phyloP scores from a whole-genome alignment of 2,329 filamentous ascomycete genomes.

The Calonectria fujianensis region DNA sequence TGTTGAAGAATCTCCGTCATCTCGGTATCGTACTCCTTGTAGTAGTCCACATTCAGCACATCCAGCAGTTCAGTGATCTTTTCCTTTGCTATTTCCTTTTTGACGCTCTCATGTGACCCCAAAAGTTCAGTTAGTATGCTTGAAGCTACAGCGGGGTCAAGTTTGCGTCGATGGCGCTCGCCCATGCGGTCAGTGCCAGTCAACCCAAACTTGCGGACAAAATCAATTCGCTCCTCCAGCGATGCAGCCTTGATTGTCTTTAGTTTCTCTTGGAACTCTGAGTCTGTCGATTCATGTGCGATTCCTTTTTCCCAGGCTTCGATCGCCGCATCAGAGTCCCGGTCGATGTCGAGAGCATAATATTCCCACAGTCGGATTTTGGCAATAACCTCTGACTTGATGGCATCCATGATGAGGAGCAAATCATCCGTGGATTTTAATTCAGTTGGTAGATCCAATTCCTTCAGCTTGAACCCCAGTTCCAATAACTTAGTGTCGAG shows the following conservation, averaged over 20 bases:
- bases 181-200: constrained; percentile 84
- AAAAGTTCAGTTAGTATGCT: constrained; percentile 64
- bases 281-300: constrained; percentile 71
- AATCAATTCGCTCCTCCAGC: constrained; percentile 73
- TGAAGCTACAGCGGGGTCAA: constrained; percentile 82
- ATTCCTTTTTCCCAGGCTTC: constrained; percentile 82
- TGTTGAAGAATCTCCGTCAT: constrained; percentile 90
- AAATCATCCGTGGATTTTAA: constrained; percentile 84
- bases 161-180: constrained; percentile 83
- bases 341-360: constrained; percentile 88
- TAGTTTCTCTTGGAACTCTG: constrained; percentile 59
- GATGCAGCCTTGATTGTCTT: constrained; percentile 68
- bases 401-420: constrained; percentile 85
- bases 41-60: constrained; percentile 90
- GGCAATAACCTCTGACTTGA: constrained; percentile 87
- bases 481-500: constrained; percentile 80
- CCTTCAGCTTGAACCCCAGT: constrained; percentile 83
- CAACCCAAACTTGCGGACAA: constrained; percentile 82
- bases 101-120: constrained; percentile 78
- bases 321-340: constrained; percentile 80
- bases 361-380: constrained; percentile 93
- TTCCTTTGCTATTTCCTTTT: constrained; percentile 70
- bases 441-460: constrained; percentile 84
- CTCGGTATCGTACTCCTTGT: constrained; percentile 93
- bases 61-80: constrained; percentile 82